Percentiles rank a stretch among this genome's conserved stretches.
These are phyloP conservation scores for Zelonia costaricensis DNA, from an alignment of 208 protist species.

Conservation along the genomic window DNA sequence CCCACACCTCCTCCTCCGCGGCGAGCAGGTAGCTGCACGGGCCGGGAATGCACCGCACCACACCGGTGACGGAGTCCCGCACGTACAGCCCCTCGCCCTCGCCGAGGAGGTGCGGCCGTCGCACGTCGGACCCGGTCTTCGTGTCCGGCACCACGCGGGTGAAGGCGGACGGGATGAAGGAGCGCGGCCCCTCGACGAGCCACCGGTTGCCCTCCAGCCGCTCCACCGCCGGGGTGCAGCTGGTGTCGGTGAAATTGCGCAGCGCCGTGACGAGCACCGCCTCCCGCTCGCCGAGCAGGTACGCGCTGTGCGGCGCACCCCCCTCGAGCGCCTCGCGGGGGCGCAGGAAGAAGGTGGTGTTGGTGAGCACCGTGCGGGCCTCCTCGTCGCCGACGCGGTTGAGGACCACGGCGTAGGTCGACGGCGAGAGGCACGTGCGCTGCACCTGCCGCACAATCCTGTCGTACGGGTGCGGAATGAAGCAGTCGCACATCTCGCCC, in stretches of 20 bases:
- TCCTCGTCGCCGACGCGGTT: constrained; percentile 33
- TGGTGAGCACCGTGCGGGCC: constrained; percentile 59
- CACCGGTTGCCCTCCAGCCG: constrained; percentile 86
- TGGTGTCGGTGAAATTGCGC: constrained; percentile 60
- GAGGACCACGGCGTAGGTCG: constrained; percentile 38
- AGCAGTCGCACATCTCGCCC: constrained; percentile 64
- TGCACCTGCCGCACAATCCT: constrained; percentile 59
- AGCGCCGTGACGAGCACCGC: constrained; percentile 80
- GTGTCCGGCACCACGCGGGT: constrained; percentile 46
- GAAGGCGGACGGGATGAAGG: constrained; percentile 63
- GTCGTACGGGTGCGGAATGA: constrained; percentile 95
- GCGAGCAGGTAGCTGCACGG: constrained; percentile 76
- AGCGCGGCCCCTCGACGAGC: constrained; percentile 87
- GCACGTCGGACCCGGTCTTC: constrained; percentile 36
- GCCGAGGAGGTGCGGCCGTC: constrained; percentile 50
- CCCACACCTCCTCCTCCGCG: constrained; percentile 81
- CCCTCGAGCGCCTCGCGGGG: constrained; percentile 76
- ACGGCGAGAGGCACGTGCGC: constrained; percentile 58
- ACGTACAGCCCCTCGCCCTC: constrained; percentile 88
- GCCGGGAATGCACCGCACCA: constrained; percentile 67
- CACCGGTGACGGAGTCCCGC: constrained; percentile 65
- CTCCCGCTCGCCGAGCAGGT: constrained; percentile 81
- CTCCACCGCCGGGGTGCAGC: constrained; percentile 19
- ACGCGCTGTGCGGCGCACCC: constrained; percentile 49
- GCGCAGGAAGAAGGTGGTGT: constrained; percentile 85